Percentiles rank a stretch among this genome's conserved stretches.
Conservation (phyloP, 257 asterid genomes). For the Coffea canephora region DNA sequence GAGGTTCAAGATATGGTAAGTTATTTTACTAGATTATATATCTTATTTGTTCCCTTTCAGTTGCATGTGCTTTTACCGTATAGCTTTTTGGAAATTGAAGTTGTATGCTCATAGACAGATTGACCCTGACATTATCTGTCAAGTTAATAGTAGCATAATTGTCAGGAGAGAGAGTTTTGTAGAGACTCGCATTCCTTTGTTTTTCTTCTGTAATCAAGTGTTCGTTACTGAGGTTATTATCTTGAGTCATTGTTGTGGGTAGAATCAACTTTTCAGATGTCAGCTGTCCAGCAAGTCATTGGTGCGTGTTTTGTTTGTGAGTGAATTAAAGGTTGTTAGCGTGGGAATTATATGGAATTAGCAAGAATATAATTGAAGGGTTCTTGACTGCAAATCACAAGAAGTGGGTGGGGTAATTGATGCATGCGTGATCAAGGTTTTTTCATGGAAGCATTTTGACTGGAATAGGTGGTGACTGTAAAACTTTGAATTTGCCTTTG, state of each 20-base stretch:
- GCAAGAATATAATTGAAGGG: too few species aligned
- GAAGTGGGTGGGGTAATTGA: too few species aligned
- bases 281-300: too few species aligned
- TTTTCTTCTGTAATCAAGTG: background rate
- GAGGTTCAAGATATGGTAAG: conserved; percentile 73
- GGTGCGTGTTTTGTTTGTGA: too few species aligned
- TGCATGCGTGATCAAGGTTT: background rate
- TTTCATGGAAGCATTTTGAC: background rate
- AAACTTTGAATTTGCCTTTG: background rate
- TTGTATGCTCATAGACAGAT: background rate
- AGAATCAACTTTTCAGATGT: too few species aligned
- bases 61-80: background rate
- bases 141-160: background rate
- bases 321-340: too few species aligned
- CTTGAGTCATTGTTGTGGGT: background rate
- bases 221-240: background rate
- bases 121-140: background rate
- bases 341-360: too few species aligned
- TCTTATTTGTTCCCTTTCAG: background rate
- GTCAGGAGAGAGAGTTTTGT: background rate
- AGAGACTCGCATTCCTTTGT: background rate
- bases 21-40: background rate
- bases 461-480: background rate
- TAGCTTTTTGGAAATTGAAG: background rate
- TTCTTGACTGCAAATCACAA: too few species aligned